A percentile compares a stretch with the other conserved stretches of the same genome.
Evolutionary conservation across 306 rosid species (phyloP).

Genomic region (Cotoneaster glaucophyllus): DNA sequence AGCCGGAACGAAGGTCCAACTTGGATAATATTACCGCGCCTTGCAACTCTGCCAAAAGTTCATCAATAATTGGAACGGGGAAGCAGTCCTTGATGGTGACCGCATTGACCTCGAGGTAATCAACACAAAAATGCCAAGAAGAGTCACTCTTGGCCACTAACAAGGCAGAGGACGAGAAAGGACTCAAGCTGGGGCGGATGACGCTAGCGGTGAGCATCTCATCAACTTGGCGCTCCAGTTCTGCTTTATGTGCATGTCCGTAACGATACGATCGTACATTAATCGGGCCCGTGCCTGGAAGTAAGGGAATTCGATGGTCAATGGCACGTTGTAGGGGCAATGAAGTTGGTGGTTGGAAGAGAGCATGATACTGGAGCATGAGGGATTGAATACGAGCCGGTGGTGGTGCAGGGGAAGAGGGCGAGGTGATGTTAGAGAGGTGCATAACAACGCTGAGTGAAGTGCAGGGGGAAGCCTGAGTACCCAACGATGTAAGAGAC

Average conservation of each 20-base stretch:
- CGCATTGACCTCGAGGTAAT: background rate
- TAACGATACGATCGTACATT: too few relatives aligned
- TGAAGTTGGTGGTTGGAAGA: too few relatives aligned
- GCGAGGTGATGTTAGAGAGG: too few relatives aligned
- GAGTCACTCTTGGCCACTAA: background rate
- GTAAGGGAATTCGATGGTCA: background rate
- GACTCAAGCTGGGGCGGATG: background rate
- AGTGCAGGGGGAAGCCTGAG: too few relatives aligned
- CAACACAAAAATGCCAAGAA: background rate
- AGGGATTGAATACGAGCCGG: too few relatives aligned
- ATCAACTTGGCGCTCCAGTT: background rate
- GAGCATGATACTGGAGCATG: too few relatives aligned
- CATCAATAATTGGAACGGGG: background rate
- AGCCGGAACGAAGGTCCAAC: background rate
- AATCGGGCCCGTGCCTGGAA: background rate
- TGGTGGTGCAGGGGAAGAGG: too few relatives aligned
- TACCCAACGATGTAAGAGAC: too few relatives aligned
- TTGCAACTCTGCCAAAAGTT: too few relatives aligned
- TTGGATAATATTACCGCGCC: background rate
- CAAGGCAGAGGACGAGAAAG: background rate
- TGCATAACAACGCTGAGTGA: too few relatives aligned
- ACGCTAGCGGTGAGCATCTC: background rate
- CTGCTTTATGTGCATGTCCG: too few relatives aligned
- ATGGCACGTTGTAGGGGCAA: accelerated
- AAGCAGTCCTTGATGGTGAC: background rate